These are phyloP conservation scores for Sarocladiaceae sp. DNA, from an alignment of 2,329 filamentous ascomycete species.

Conservation along the genomic window DNA sequence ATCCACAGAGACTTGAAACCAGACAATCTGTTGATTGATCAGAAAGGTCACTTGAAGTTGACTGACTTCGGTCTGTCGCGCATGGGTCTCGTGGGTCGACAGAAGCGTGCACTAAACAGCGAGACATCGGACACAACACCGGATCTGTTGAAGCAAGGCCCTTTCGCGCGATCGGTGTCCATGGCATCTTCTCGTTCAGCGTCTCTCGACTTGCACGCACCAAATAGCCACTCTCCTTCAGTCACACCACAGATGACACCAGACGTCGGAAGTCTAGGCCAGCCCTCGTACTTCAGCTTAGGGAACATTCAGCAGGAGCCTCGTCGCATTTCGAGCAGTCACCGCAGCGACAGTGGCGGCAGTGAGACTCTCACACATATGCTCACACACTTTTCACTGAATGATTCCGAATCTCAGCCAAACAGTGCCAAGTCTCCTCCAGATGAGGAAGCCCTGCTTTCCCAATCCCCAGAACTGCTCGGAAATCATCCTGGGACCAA, in stretches of 20 bases:
- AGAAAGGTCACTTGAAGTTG: conserved; percentile 92
- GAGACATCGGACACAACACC: conserved; percentile 77
- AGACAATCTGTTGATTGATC: conserved; percentile 94
- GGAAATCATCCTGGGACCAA: conserved; percentile 29
- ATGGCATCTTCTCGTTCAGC: conserved; percentile 87
- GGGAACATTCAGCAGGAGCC: conserved; percentile 53
- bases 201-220: conserved; percentile 80
- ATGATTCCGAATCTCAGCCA: conserved; percentile 49
- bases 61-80: conserved; percentile 96
- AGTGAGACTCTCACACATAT: conserved; percentile 82
- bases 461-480: conserved; percentile 73
- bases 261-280: conserved; percentile 58
- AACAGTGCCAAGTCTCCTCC: conserved; percentile 55
- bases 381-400: conserved; percentile 74
- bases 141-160: conserved; percentile 87
- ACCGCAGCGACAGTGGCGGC: conserved; percentile 87
- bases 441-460: conserved; percentile 72
- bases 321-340: conserved; percentile 65
- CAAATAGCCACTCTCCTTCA: conserved; percentile 66
- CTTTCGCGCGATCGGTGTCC: conserved; percentile 81
- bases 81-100: conserved; percentile 94
- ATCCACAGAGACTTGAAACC: conserved; percentile 97
- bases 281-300: conserved; percentile 92
- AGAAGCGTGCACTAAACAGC: conserved; percentile 85
- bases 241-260: conserved; percentile 86